Conservation (phyloP, 805 yeast genomes). For the Ogataea ganodermae region DNA sequence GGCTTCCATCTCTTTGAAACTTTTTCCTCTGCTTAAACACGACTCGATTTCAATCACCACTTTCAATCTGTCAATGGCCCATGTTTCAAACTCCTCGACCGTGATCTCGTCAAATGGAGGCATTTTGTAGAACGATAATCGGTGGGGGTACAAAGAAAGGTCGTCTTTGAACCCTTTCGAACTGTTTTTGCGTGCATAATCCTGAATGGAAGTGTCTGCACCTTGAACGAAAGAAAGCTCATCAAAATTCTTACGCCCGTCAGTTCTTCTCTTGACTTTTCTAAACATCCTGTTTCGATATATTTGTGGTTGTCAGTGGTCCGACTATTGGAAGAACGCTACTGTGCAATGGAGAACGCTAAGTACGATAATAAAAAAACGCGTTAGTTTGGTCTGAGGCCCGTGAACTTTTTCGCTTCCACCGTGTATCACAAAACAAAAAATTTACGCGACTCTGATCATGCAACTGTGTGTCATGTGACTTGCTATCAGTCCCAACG, state of each 20-base stretch:
- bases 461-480: not conserved
- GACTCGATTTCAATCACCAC: conserved; percentile 84
- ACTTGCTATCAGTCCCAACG: too few relatives aligned
- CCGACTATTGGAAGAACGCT: too few relatives aligned
- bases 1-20: conserved; percentile 63
- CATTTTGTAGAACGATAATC: conserved; percentile 70
- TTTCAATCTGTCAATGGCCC: conserved; percentile 92
- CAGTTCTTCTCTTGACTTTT: conserved; percentile 71
- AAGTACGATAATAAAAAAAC: too few relatives aligned
- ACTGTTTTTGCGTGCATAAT: conserved; percentile 20
- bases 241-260: conserved; percentile 68
- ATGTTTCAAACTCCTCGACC: conserved; percentile 85
- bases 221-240: conserved; percentile 22
- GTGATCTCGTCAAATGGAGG: conserved; percentile 89
- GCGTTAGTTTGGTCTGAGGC: not conserved
- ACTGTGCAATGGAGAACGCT: too few relatives aligned
- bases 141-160: conserved; percentile 44
- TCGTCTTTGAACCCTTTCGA: conserved; percentile 33
- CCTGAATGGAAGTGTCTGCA: conserved; percentile 36
- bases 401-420: not conserved
- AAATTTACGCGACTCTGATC: not conserved
- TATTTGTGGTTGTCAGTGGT: not conserved
- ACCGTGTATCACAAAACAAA: not conserved
- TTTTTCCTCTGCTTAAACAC: conserved; percentile 62
- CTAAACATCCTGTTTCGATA: conserved; percentile 53